These are phyloP conservation scores for Suillus fuscotomentosus DNA, from an alignment of 768 basidiomycete genomes.

Conservation along the genomic window DNA sequence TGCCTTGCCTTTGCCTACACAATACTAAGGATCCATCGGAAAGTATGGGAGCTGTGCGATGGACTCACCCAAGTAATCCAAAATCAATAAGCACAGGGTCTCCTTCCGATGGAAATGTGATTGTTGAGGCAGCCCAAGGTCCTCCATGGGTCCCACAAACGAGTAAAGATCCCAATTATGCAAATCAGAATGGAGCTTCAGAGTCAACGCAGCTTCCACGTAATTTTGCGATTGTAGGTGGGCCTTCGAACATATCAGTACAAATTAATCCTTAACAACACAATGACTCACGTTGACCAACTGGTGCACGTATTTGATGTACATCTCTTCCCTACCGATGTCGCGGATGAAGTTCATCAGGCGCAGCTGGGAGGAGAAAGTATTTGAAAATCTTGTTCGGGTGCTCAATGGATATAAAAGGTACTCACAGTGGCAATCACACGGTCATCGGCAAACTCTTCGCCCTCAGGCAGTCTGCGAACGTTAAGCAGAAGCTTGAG, in stretches of 20 bases:
- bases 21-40: constrained; percentile 8
- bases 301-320: constrained; percentile 95
- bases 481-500: constrained; percentile 86
- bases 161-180: constrained; percentile 86
- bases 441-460: constrained; percentile 93
- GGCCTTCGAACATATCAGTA: constrained; percentile 50
- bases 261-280: background rate
- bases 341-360: constrained; percentile 93
- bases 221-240: constrained; percentile 88
- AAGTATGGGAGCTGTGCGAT: background rate
- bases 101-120: constrained; percentile 95
- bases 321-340: constrained; percentile 91
- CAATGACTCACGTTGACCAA: constrained; percentile 72
- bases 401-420: background rate
- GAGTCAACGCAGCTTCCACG: constrained; percentile 88
- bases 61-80: constrained; percentile 84
- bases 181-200: constrained; percentile 91
- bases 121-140: constrained; percentile 86
- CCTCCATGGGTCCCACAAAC: constrained; percentile 86
- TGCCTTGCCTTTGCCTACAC: constrained; percentile 89
- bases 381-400: constrained; percentile 10
- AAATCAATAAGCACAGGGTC: constrained; percentile 83
- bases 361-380: constrained; percentile 50
- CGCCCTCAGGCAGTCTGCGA: constrained; percentile 85
- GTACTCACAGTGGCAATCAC: constrained; percentile 79